These are phyloP conservation scores for Vanderwaltozyma tropicalis DNA, from an alignment of 805 yeast genomes.

Conservation along the genomic window DNA sequence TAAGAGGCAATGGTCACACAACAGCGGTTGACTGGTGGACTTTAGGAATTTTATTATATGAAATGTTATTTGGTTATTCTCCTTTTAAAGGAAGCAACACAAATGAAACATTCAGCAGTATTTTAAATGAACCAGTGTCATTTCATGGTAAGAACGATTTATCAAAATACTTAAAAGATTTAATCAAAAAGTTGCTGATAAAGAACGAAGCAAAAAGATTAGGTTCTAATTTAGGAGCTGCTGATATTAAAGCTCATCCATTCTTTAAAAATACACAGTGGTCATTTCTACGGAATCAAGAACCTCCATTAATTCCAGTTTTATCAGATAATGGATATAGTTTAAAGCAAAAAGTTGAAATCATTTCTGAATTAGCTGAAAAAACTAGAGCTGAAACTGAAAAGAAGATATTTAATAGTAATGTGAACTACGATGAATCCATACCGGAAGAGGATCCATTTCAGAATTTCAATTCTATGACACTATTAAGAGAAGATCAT, in stretches of 20 bases:
- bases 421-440: conserved; percentile 26
- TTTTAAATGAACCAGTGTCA: conserved; percentile 71
- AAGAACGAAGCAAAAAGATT: conserved; percentile 84
- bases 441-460: conserved; percentile 57
- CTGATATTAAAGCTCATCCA: conserved; percentile 83
- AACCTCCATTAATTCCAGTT: conserved; percentile 93
- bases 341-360: conserved; percentile 29
- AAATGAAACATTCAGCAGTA: conserved; percentile 80
- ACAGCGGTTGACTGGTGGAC: conserved; percentile 99
- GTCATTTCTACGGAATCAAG: conserved; percentile 86
- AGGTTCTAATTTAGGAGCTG: conserved; percentile 91
- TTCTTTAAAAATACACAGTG: conserved; percentile 89
- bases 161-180: conserved; percentile 63
- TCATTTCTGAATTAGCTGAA: conserved; percentile 9
- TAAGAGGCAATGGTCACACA: conserved; percentile 93
- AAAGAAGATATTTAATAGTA: conserved; percentile 24
- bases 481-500: conserved; percentile 64
- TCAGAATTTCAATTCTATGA: conserved; percentile 73
- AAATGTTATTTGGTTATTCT: conserved; percentile 90
- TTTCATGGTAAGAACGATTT: conserved; percentile 62
- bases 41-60: conserved; percentile 84
- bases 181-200: conserved; percentile 70
- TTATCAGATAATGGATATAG: conserved; percentile 44
- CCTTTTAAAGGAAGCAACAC: conserved; percentile 92
- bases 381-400: conserved; percentile 10